A percentile compares a stretch with the other conserved stretches of the same genome.
These are phyloP conservation scores for Scleroderma citrinum DNA, from an alignment of 768 basidiomycete species.

Conservation along the genomic window DNA sequence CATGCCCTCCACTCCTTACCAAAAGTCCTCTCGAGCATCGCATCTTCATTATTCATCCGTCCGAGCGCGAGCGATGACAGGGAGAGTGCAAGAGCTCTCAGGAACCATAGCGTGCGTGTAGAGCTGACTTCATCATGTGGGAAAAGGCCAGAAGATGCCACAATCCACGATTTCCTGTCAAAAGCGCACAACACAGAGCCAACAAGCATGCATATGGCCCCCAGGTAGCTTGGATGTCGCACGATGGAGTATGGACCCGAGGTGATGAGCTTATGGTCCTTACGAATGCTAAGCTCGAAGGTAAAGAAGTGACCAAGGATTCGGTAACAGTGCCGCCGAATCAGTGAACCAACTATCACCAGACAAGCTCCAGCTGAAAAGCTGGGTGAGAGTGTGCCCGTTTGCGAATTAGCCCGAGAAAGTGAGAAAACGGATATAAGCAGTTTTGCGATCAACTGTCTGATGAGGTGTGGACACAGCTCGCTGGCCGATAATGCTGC, in stretches of 20 bases:
- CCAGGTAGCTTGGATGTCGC: slow-evolving; percentile 21
- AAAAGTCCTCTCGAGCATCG: background rate
- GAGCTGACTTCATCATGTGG: background rate
- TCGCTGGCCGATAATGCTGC: too few species aligned
- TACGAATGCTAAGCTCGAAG: slow-evolving; percentile 11
- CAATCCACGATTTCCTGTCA: background rate
- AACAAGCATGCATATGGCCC: background rate
- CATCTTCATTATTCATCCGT: background rate
- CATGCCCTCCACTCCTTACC: background rate
- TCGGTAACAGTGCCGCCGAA: slow-evolving; percentile 15
- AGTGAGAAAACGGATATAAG: too few species aligned
- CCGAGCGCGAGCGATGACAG: background rate
- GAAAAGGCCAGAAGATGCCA: background rate
- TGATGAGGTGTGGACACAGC: too few species aligned
- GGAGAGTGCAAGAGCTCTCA: background rate
- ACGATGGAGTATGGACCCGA: slow-evolving; percentile 16
- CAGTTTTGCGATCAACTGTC: too few species aligned
- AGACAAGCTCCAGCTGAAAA: slow-evolving; percentile 12
- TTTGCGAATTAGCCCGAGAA: too few species aligned
- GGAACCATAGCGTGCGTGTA: background rate
- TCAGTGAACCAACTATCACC: background rate
- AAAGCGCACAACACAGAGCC: background rate
- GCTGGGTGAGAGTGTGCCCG: background rate
- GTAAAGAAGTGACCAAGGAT: slow-evolving; percentile 14
- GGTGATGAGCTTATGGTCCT: slow-evolving; percentile 13